A percentile compares a stretch with the other conserved stretches of the same genome.
Evolutionary conservation across 163 green algal species (phyloP).

Genomic region (Chlamydomonas reinhardtii): DNA sequence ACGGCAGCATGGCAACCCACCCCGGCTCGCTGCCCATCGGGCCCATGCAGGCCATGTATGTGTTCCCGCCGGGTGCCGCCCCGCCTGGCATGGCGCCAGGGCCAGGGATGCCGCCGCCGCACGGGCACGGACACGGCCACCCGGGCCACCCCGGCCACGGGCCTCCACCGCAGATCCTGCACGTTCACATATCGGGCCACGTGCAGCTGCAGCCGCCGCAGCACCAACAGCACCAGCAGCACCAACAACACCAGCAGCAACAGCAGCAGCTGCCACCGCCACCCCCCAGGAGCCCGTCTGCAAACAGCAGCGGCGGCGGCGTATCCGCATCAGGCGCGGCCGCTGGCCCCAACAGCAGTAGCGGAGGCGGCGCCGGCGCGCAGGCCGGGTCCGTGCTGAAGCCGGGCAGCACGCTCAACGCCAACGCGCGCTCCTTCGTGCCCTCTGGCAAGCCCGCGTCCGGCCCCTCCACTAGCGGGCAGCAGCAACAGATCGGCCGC

Average conservation of each 20-base stretch:
- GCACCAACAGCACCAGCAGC: constrained; percentile 37
- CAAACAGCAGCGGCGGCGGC: neutral
- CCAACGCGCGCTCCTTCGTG: constrained; percentile 14
- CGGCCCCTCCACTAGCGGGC: no score
- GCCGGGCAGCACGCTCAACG: constrained; percentile 30
- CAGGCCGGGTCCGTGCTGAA: neutral
- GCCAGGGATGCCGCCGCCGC: neutral
- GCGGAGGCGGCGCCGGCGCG: no score
- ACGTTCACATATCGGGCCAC: neutral
- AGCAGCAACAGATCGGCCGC: neutral
- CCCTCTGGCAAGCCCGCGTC: constrained; percentile 1
- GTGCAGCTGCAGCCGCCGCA: constrained; percentile 42
- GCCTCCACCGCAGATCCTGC: constrained; percentile 37
- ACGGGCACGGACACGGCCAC: neutral
- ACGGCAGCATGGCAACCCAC: neutral
- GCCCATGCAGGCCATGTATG: constrained; percentile 3
- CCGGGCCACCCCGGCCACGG: constrained; percentile 11
- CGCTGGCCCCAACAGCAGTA: no score
- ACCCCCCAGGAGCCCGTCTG: constrained; percentile 17
- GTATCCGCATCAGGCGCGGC: neutral
- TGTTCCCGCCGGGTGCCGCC: neutral
- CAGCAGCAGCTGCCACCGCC: constrained; percentile 8
- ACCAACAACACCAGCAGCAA: constrained; percentile 5
- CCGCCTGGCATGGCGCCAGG: constrained; percentile 10
- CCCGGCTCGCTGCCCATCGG: neutral